These are phyloP conservation scores for Thalassiosira hispida DNA, from an alignment of 352 stramenopile genomes.

Conservation along the genomic window DNA sequence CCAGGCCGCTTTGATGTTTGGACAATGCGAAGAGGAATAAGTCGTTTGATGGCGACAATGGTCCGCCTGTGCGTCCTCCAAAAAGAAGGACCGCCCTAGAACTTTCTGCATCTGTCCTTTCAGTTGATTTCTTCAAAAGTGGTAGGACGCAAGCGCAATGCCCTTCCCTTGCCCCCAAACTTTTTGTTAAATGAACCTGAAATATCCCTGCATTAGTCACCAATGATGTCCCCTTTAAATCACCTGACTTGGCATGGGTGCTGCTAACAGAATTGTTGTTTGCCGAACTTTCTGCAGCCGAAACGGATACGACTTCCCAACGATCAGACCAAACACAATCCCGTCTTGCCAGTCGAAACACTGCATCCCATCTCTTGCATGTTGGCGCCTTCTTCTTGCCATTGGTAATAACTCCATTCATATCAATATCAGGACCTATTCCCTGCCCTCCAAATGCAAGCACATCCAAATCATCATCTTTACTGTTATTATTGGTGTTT, in stretches of 20 bases:
- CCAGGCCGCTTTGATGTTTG: neutral
- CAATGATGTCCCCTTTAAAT: neutral
- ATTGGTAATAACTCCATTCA: neutral
- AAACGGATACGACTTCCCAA: conserved; percentile 41
- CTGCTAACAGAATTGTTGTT: neutral
- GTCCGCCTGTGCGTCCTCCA: conserved; percentile 66
- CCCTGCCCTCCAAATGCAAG: conserved; percentile 79
- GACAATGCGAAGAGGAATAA: conserved; percentile 54
- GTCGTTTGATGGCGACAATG: conserved; percentile 64
- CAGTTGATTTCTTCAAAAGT: neutral
- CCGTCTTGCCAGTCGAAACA: conserved; percentile 55
- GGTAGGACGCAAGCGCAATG: conserved; percentile 55
- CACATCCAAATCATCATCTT: conserved; percentile 53
- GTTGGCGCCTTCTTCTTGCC: conserved; percentile 10
- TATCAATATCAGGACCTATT: conserved; percentile 53
- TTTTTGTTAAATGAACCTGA: neutral
- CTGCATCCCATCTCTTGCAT: conserved; percentile 44
- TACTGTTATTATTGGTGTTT: neutral
- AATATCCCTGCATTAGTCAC: conserved; percentile 33
- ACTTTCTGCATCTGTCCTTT: neutral
- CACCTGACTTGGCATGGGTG: neutral
- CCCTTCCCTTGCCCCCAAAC: conserved; percentile 61
- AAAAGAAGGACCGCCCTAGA: conserved; percentile 56
- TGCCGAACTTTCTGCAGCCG: neutral
- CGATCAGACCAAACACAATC: conserved; percentile 41